Evolutionary conservation across 306 rosid genomes (phyloP).

Genomic region (Cicer judaicum): DNA sequence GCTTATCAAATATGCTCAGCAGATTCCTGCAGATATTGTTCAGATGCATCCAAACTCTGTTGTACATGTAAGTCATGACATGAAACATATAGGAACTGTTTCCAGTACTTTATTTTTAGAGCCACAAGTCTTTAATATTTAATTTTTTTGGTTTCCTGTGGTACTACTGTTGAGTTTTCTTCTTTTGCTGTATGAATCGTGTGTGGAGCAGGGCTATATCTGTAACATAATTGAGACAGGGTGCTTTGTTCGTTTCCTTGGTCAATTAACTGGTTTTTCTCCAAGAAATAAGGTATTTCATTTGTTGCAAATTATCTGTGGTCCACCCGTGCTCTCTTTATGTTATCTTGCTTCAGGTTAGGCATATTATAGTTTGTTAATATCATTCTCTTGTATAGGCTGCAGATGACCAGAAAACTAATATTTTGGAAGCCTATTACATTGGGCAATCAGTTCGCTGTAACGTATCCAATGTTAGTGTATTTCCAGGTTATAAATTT

Average conservation of each 20-base stretch:
- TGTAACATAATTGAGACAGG: slow-evolving; percentile 89
- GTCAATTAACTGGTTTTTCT: slow-evolving; percentile 87
- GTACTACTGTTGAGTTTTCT: slow-evolving; percentile 12
- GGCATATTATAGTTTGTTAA: slow-evolving; percentile 12
- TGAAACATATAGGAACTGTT: slow-evolving; percentile 24
- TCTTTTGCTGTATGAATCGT: slow-evolving; percentile 31
- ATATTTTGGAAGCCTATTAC: slow-evolving; percentile 73
- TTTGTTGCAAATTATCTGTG: slow-evolving; percentile 6
- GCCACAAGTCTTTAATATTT: neutral
- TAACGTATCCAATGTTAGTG: slow-evolving; percentile 73
- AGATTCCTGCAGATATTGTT: slow-evolving; percentile 75
- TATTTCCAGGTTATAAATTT: slow-evolving; percentile 37
- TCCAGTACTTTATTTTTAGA: neutral
- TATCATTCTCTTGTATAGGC: slow-evolving; percentile 59
- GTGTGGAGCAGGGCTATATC: slow-evolving; percentile 74
- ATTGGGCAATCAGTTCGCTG: slow-evolving; percentile 95
- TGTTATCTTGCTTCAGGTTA: neutral
- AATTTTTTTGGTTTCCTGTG: slow-evolving; percentile 5
- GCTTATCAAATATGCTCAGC: slow-evolving; percentile 63
- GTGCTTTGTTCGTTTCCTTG: slow-evolving; percentile 95
- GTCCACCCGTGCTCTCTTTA: neutral
- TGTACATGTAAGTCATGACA: slow-evolving; percentile 69
- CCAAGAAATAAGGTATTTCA: slow-evolving; percentile 74
- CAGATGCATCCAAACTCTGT: slow-evolving; percentile 73
- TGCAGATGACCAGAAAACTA: slow-evolving; percentile 64